Percentiles rank a stretch among this genome's conserved stretches.
Evolutionary conservation across 164 flowering plant genomes (phyloP).

Genomic region (Euptelea pleiosperma): DNA sequence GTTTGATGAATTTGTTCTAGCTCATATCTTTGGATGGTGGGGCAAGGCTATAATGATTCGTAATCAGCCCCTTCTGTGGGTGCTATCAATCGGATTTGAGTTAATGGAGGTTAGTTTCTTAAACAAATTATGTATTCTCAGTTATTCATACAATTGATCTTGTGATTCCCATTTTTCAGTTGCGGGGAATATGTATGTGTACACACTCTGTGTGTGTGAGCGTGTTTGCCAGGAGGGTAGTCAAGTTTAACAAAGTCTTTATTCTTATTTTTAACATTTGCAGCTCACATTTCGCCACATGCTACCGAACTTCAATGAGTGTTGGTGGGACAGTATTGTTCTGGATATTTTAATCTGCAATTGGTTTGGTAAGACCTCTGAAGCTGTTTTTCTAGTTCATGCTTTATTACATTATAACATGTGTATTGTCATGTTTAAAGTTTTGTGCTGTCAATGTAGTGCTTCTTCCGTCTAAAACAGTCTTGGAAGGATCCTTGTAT

Average conservation of each 20-base stretch:
- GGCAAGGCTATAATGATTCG: constrained; percentile 99
- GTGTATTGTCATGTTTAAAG: not conserved
- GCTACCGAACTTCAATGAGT: constrained; percentile 97
- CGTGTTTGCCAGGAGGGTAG: not conserved
- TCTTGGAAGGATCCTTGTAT: too few relatives aligned
- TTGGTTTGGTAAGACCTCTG: constrained; percentile 80
- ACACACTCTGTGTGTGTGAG: too few relatives aligned
- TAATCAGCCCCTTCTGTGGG: constrained; percentile 98
- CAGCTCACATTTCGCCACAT: constrained; percentile 98
- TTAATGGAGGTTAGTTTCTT: constrained; percentile 77
- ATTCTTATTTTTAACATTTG: constrained; percentile 14
- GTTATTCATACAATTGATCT: too few relatives aligned
- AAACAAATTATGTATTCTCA: not conserved
- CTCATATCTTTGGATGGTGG: constrained; percentile 99
- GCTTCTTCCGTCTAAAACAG: too few relatives aligned
- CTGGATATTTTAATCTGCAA: constrained; percentile 94
- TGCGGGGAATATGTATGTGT: not conserved
- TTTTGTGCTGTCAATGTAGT: too few relatives aligned
- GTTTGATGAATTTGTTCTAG: constrained; percentile 94
- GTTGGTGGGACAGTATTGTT: constrained; percentile 99
- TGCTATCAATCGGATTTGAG: constrained; percentile 93
- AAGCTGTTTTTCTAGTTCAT: not conserved
- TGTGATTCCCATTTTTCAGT: too few relatives aligned
- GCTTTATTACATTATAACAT: not conserved
- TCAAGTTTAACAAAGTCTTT: not conserved